A percentile compares a stretch with the other conserved stretches of the same genome.
Evolutionary conservation across 2,329 filamentous ascomycete genomes (phyloP).

Genomic region (Cytospora chrysosperma): DNA sequence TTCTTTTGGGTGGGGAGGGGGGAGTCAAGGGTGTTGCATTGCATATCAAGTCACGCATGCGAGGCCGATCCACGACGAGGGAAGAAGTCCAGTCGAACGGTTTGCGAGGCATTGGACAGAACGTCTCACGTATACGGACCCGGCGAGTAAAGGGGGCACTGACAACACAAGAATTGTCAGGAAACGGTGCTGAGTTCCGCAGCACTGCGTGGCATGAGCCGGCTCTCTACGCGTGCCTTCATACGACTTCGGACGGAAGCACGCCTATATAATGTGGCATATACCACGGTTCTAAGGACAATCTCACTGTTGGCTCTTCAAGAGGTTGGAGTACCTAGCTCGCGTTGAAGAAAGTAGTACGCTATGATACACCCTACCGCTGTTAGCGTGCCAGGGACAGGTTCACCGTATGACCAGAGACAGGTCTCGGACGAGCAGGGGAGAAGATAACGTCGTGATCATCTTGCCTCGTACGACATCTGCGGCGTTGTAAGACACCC

Average conservation of each 20-base stretch:
- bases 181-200: background rate
- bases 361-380: background rate
- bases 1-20: background rate
- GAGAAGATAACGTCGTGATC: background rate
- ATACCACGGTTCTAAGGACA: background rate
- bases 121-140: background rate
- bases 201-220: background rate
- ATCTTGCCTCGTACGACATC: background rate
- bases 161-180: background rate
- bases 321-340: background rate
- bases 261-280: background rate
- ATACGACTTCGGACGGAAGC: background rate
- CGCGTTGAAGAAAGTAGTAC: background rate
- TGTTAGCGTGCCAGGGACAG: background rate
- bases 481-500: constrained; percentile 17
- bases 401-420: background rate
- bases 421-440: constrained; percentile 1
- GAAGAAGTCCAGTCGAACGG: too few species aligned
- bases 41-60: too few species aligned
- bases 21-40: too few species aligned
- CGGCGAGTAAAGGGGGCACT: background rate
- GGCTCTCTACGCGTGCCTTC: background rate
- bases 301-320: background rate
- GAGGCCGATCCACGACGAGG: too few species aligned
- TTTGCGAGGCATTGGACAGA: too few species aligned